Base-by-base conservation (phyloP, 2,329 filamentous ascomycete species). In the Epichloe bromicola region DNA sequence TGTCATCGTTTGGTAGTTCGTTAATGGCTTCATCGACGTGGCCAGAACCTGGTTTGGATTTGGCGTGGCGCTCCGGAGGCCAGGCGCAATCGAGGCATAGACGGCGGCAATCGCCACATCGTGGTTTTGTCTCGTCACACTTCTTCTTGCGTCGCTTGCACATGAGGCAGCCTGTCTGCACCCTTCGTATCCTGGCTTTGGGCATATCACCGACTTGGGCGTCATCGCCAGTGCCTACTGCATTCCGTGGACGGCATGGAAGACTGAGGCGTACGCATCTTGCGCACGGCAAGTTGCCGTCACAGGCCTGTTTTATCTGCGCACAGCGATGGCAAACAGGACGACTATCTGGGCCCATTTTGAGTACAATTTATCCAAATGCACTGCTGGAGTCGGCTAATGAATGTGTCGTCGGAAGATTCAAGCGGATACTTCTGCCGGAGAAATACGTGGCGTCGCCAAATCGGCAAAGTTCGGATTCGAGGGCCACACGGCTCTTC, bases 141-240 rank as follows among this genome's bases (percentile, higher is more conserved):
- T 73, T 73, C 64, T 73, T 73, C 62, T 73, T 72, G 43, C 70
- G 66, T 26, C 63, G 63, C 56, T 71, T 70, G 59, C 70, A 73
- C 55, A 70, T 72, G 48, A 70, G 55, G 56, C 70, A 73, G 12
- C 70, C 70, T 34, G 65, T 67, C 57, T 67, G 64, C 4, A 66
- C 64, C 34, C 64, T 58, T 7, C 61, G 57, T 38, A 66, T 67
- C 39, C 60, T 61, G 4, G 63, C 64, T 54, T 65, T 67, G 50
- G 64, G 63, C 33, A 57, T 43, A n/a, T 64, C 57, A 5, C 54
- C 55, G 2, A 33, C 40, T 7, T 40, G 47, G 8, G 45, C 30
- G 17, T 57, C 55, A 33, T 52, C 43, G 30, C 17, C 37, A 19
- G 46, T 45, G 46, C 51, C 53, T 40, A 39, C 49, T 19, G 58